Percentiles rank a stretch among this genome's conserved stretches.
Evolutionary conservation across 768 basidiomycete species (phyloP).

Genomic region (Dacryopinax primogenitus): DNA sequence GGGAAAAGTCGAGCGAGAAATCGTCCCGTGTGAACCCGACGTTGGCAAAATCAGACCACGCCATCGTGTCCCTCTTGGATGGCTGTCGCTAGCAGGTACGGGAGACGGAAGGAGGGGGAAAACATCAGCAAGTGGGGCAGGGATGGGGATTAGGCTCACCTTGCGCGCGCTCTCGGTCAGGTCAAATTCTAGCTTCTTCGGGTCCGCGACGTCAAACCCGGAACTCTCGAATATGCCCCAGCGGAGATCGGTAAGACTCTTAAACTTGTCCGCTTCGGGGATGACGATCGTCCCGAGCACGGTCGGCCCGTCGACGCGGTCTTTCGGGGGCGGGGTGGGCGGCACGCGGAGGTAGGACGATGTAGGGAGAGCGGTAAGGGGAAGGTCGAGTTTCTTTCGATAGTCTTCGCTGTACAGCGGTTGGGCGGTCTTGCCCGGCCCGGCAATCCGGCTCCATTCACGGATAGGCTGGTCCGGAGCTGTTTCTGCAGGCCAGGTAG

Average conservation of each 20-base stretch:
- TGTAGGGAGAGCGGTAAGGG: conserved; percentile 43
- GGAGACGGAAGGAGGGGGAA: conserved; percentile 21
- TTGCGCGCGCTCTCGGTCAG: conserved; percentile 74
- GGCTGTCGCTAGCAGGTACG: conserved; percentile 3
- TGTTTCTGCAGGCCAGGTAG: conserved; percentile 38
- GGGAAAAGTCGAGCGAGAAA: conserved; percentile 66
- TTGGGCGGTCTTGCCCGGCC: conserved; percentile 38
- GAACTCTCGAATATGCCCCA: conserved; percentile 85
- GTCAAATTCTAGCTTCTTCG: conserved; percentile 82
- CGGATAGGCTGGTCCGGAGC: conserved; percentile 29
- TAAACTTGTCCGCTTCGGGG: conserved; percentile 54
- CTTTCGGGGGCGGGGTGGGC: not conserved
- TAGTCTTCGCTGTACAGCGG: conserved; percentile 64
- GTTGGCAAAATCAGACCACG: conserved; percentile 81
- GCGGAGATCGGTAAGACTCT: conserved; percentile 68
- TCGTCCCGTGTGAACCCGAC: conserved; percentile 73
- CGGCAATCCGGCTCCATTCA: conserved; percentile 60
- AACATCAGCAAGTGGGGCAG: not conserved
- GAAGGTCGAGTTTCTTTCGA: conserved; percentile 63
- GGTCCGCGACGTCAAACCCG: conserved; percentile 50
- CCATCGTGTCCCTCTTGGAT: conserved; percentile 67
- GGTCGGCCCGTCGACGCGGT: conserved; percentile 19
- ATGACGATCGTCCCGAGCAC: conserved; percentile 21
- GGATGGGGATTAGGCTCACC: conserved; percentile 28
- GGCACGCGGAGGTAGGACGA: not conserved